Evolutionary conservation across 495 filamentous ascomycete species (phyloP), one percentile per base, ranked within the genome.

Genomic region (Podospora bellae-mahoneyi): DNA sequence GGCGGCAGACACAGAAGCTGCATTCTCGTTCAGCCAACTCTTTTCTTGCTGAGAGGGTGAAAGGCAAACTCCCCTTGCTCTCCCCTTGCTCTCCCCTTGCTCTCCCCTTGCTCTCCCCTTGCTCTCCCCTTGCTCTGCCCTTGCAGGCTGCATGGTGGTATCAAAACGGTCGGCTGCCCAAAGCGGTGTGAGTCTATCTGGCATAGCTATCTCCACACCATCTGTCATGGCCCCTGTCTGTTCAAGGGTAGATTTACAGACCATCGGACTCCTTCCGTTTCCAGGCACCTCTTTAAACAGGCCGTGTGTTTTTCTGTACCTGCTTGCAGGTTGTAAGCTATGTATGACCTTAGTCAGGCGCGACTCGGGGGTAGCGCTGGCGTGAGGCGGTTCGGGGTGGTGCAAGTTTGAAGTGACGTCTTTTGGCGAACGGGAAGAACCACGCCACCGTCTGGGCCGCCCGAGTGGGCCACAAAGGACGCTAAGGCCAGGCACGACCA

Each of bases 401-500:
- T 48, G 39, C 39, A 48, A 48, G 39, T 48, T 5, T 10, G 39
- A 16, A 48, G 13, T 3, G 23, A 23, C 23, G 23, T 26, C 58
- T 62, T 34, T 26, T 62, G 63, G 28, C 32, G 48, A 69, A 69
- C 62, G 7, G 5, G 39, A 48, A 9, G 9, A 69, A 69, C 66
- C 69, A 65, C 62, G 68, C 70, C 68, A 66, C 68, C 68, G 30
- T 32, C 65, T 55, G 6, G 62, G 58, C 27, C 57, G 65, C 2
- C 4, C 16, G 2, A 27, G 67, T 72, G 72, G 69, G 72, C 20
- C 39, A 3, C 26, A 57, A 23, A 4, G 30, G 16, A 30, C 66
- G 64, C 72, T 72, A 72, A 68, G 63, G 59, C 60, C 62, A 64
- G 66, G 48, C 44, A 48, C 69, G 65, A 68, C 60, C 70, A 65